These are phyloP conservation scores for Colletotrichum sp. DNA, from an alignment of 2,329 filamentous ascomycete genomes.

Conservation along the genomic window DNA sequence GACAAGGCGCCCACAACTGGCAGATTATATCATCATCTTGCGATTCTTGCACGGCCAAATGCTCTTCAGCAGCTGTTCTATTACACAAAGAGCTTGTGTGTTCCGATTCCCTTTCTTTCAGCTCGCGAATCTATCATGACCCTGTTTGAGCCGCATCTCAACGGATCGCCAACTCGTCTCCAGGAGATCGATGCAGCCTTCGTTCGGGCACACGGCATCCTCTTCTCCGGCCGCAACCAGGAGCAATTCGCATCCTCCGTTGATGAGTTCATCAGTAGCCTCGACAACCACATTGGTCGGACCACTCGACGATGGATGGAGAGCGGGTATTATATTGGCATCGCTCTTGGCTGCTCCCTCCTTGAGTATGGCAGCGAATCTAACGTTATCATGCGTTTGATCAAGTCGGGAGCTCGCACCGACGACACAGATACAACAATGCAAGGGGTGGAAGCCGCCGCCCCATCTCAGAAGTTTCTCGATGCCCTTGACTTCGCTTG, in stretches of 20 bases:
- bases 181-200: background rate
- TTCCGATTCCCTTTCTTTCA: constrained; percentile 69
- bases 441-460: background rate
- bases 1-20: constrained; percentile 78
- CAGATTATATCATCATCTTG: constrained; percentile 85
- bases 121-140: constrained; percentile 74
- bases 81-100: constrained; percentile 73
- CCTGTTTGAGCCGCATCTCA: constrained; percentile 65
- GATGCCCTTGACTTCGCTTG: constrained; percentile 56
- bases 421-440: background rate
- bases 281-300: constrained; percentile 62
- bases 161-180: background rate
- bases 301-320: constrained; percentile 57
- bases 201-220: background rate
- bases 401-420: background rate
- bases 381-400: background rate
- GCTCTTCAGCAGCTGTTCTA: constrained; percentile 74
- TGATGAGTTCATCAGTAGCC: constrained; percentile 47
- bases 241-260: background rate
- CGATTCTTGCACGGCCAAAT: constrained; percentile 75
- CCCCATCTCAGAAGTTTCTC: constrained; percentile 47
- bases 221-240: background rate
- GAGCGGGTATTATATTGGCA: constrained; percentile 58
- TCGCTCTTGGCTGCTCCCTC: constrained; percentile 58
- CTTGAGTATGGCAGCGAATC: constrained; percentile 51